Evolutionary conservation across 495 filamentous ascomycete species (phyloP).

Genomic region (Aspergillus nanangensis): DNA sequence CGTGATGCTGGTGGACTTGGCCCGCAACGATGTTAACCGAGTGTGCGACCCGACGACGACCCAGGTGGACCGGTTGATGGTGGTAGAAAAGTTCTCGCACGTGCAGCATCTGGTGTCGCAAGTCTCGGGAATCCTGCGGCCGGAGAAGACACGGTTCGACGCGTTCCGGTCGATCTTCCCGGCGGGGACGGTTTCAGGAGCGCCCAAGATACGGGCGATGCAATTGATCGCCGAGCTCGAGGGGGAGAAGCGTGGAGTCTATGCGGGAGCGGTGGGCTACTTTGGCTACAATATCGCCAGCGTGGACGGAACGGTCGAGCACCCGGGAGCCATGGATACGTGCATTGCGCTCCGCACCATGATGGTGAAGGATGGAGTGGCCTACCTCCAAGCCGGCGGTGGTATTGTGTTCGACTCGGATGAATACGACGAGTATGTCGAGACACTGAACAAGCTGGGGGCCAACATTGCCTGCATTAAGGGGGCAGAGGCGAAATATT

Average conservation of each 20-base stretch:
- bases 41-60: constrained; percentile 89
- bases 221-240: constrained; percentile 94
- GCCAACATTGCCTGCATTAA: constrained; percentile 85
- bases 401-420: constrained; percentile 97
- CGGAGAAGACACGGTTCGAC: constrained; percentile 85
- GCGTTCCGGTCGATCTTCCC: constrained; percentile 96
- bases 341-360: constrained; percentile 98
- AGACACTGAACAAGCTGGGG: constrained; percentile 95
- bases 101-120: constrained; percentile 96
- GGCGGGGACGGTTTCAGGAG: constrained; percentile 88
- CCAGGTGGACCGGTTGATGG: constrained; percentile 88
- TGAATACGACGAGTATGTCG: constrained; percentile 88
- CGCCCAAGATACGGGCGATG: constrained; percentile 95
- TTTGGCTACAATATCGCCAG: constrained; percentile 41
- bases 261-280: constrained; percentile 96
- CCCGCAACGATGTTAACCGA: constrained; percentile 93
- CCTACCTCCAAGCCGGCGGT: constrained; percentile 93
- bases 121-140: constrained; percentile 80
- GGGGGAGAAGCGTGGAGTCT: constrained; percentile 87
- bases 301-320: constrained; percentile 31
- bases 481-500: constrained; percentile 73
- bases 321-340: constrained; percentile 91
- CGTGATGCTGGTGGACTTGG: constrained; percentile 98
- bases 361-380: constrained; percentile 85
- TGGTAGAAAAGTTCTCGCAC: constrained; percentile 91